Conservation (phyloP, 148 eudicot genomes). For the Rhododendron simsii region DNA sequence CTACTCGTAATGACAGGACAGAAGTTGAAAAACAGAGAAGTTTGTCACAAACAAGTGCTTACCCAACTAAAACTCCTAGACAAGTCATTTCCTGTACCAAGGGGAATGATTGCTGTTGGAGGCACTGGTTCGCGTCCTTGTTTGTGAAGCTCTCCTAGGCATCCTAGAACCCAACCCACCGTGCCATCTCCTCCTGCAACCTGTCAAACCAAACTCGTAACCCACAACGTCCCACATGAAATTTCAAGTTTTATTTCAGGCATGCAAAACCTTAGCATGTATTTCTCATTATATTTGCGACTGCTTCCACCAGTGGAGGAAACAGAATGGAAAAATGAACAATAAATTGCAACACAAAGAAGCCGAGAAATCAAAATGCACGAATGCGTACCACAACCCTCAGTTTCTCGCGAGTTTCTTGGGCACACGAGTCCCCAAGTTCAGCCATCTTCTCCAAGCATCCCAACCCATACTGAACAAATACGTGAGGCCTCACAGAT, state of each 20-base stretch:
- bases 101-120: slow-evolving; percentile 87
- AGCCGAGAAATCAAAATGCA: not conserved
- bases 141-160: slow-evolving; percentile 82
- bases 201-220: slow-evolving; percentile 34
- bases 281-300: not conserved
- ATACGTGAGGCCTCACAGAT: slow-evolving; percentile 71
- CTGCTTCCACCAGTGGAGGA: not conserved
- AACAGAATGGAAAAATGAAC: not conserved
- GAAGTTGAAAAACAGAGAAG: slow-evolving; percentile 1
- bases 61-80: slow-evolving; percentile 99
- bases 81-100: slow-evolving; percentile 97
- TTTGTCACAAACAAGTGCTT: slow-evolving; percentile 13
- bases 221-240: not conserved
- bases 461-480: slow-evolving; percentile 73
- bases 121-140: slow-evolving; percentile 74
- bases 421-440: slow-evolving; percentile 68
- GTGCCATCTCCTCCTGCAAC: slow-evolving; percentile 99
- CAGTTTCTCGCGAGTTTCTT: slow-evolving; percentile 66
- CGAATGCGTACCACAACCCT: slow-evolving; percentile 74
- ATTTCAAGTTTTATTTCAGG: not conserved
- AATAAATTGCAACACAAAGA: not conserved
- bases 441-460: slow-evolving; percentile 85
- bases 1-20: slow-evolving; percentile 12
- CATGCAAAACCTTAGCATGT: not conserved
- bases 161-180: slow-evolving; percentile 97